Evolutionary conservation across 2,329 filamentous ascomycete species (phyloP).

Genomic region (Fusarium penzigii): DNA sequence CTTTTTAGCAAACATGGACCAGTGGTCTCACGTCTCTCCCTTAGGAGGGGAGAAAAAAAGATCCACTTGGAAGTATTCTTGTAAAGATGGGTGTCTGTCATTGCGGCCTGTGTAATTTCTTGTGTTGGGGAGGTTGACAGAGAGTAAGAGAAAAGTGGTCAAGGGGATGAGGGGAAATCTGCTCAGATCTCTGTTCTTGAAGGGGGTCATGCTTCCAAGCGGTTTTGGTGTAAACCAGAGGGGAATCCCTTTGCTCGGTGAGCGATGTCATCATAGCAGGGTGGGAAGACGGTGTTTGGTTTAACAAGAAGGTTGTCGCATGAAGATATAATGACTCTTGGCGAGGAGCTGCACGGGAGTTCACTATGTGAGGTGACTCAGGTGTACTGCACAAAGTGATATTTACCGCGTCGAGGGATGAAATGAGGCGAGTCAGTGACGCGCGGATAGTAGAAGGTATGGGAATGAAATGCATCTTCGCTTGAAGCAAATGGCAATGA

Average conservation of each 20-base stretch:
- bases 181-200: conserved; percentile 56
- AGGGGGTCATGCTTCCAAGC: conserved; percentile 22
- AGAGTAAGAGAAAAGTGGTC: conserved; percentile 1
- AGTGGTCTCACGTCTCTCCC: not conserved
- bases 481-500: not conserved
- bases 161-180: conserved; percentile 16
- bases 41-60: not conserved
- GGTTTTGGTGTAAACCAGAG: conserved; percentile 16
- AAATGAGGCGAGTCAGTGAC: not conserved
- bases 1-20: conserved; percentile 30
- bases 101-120: conserved; percentile 33
- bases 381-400: not conserved
- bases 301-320: conserved; percentile 14
- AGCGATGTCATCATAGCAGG: conserved; percentile 30
- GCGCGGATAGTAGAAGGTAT: not conserved
- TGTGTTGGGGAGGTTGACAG: not conserved
- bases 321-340: too few relatives aligned
- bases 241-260: conserved; percentile 26
- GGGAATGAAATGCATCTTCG: not conserved
- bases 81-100: conserved; percentile 34
- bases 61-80: conserved; percentile 15
- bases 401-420: too few relatives aligned
- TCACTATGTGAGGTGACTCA: too few relatives aligned
- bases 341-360: too few relatives aligned
- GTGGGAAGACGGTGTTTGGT: not conserved